These are phyloP conservation scores for Pleomassaria siparia DNA, from an alignment of 2,329 filamentous ascomycete species.

Conservation along the genomic window DNA sequence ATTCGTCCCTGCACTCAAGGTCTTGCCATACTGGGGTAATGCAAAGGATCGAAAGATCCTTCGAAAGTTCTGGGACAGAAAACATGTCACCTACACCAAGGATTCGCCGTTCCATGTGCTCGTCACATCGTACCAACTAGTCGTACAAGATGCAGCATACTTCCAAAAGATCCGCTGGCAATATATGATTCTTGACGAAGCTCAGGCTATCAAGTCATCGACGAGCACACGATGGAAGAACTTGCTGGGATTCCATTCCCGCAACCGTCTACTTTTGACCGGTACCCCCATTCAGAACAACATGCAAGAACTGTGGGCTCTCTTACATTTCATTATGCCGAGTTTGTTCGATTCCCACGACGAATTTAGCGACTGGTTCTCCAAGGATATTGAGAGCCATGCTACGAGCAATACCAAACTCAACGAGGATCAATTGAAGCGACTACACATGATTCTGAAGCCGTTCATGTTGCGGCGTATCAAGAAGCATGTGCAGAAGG, in stretches of 20 bases:
- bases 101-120: conserved; percentile 95
- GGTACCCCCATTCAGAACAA: conserved; percentile 99
- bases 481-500: conserved; percentile 99
- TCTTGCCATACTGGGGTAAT: conserved; percentile 95
- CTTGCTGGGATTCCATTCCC: conserved; percentile 88
- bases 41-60: conserved; percentile 93
- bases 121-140: conserved; percentile 94
- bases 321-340: conserved; percentile 99
- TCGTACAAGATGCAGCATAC: conserved; percentile 93
- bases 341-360: conserved; percentile 93
- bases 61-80: conserved; percentile 98
- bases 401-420: conserved; percentile 99
- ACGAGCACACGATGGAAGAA: conserved; percentile 97
- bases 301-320: conserved; percentile 98
- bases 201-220: conserved; percentile 98
- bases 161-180: conserved; percentile 99
- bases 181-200: conserved; percentile 99
- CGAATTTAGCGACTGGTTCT: conserved; percentile 93
- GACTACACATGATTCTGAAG: conserved; percentile 98
- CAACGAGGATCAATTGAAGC: conserved; percentile 95
- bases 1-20: conserved; percentile 93
- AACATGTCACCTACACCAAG: conserved; percentile 91
- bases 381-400: conserved; percentile 95
- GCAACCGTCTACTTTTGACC: conserved; percentile 88
- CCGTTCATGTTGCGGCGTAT: conserved; percentile 99